Conservation (phyloP, 805 yeast species). For the Wickerhamiella lipophila region DNA sequence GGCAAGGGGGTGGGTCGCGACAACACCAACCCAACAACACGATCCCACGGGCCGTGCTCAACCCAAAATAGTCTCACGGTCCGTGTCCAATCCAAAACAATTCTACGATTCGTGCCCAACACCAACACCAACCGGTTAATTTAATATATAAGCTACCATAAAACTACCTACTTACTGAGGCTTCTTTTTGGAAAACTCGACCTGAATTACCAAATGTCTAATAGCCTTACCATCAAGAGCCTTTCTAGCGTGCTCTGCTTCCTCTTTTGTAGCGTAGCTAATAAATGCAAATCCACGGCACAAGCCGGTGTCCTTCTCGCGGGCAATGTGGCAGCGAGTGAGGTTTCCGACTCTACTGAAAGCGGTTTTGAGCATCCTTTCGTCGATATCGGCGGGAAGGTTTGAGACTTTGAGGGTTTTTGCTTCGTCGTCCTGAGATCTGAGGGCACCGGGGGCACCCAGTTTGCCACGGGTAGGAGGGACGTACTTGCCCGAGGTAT, state of each 20-base stretch:
- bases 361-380: slow-evolving; percentile 61
- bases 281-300: slow-evolving; percentile 95
- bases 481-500: slow-evolving; percentile 37
- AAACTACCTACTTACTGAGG: background rate
- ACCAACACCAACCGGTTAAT: background rate
- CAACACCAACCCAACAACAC: too few species aligned
- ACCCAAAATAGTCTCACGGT: too few species aligned
- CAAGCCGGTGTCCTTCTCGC: slow-evolving; percentile 85
- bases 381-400: slow-evolving; percentile 74
- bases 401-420: slow-evolving; percentile 84
- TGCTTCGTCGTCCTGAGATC: slow-evolving; percentile 44
- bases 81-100: too few species aligned
- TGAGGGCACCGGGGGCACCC: slow-evolving; percentile 21
- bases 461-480: slow-evolving; percentile 38
- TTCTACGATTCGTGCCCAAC: too few species aligned
- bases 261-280: slow-evolving; percentile 43
- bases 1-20: too few species aligned
- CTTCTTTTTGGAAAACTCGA: slow-evolving; percentile 30
- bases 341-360: slow-evolving; percentile 54
- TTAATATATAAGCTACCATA: background rate
- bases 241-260: slow-evolving; percentile 69
- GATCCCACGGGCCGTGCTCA: too few species aligned
- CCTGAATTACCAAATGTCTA: slow-evolving; percentile 65
- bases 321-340: slow-evolving; percentile 69
- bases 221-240: slow-evolving; percentile 80